Evolutionary conservation across 768 basidiomycete species (phyloP), one percentile per base, ranked within the genome.

Genomic region (Mrakia gelida): DNA sequence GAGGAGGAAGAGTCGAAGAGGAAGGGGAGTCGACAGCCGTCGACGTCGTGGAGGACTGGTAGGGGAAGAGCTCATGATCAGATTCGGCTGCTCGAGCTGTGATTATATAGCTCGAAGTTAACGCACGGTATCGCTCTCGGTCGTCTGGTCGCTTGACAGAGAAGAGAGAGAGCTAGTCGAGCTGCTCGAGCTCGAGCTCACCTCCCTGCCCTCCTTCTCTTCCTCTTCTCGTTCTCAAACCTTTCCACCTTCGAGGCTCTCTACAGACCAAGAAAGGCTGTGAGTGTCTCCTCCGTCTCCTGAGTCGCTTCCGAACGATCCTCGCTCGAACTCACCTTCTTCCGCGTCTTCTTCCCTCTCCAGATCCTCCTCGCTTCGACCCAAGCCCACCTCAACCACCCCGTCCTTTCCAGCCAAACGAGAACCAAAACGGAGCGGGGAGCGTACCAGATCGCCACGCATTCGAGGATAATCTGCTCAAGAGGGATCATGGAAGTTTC

Each of bases 391-490:
- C 18, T 30, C 63, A 65, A 34, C 63, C n/a, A 32, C 4, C 63
- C 63, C 63, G 63, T 65, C 21, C 63, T n/a, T 9, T 65, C 63
- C 18, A 65, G 63, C 63, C 63, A 65, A 26, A 65, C 63, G 63
- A 65, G 32, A 13, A 65, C 15, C 15, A 32, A 7, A 7, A 32
- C 63, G 26, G 11, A 21, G 0, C 63, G 8, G 6, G 63, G 63
- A 28, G 63, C 63, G 32, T 65, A 65, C 63, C 63, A 65, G 63
- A 65, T 32, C 63, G 38, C 3, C 11, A 65, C 16, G 15, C 15
- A 38, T 3, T 65, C 63, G 21, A 65, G 63, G 16, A 65, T 23
- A 8, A 63, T 16, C 15, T 34, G 5, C 28, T 18, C 3, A 5
- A 28, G 28, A 34, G 62, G 15, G 15, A 63, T 23, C 62, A 63